A percentile compares a stretch with the other conserved stretches of the same genome.
Conservation (phyloP, 768 basidiomycete species). For the Royoungia palumana region DNA sequence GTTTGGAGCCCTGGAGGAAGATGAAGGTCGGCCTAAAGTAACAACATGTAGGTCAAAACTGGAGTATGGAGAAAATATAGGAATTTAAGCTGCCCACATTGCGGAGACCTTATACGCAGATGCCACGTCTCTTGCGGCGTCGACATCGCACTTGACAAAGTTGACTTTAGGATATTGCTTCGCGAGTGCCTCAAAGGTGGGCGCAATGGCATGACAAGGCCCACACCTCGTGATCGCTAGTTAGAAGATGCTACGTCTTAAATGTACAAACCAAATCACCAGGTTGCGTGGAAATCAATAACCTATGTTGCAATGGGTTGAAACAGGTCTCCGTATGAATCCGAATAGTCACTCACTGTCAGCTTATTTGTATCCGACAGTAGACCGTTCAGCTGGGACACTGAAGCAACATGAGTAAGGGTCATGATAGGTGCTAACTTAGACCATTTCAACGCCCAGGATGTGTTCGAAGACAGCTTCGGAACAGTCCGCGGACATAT, state of each 20-base stretch:
- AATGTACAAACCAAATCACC: conserved; percentile 41
- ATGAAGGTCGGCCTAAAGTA: conserved; percentile 74
- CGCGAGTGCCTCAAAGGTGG: conserved; percentile 65
- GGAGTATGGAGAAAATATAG: neutral
- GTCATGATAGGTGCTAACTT: conserved; percentile 39
- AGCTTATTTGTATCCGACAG: conserved; percentile 61
- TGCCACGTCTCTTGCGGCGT: conserved; percentile 68
- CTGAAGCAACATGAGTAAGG: conserved; percentile 59
- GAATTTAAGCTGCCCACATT: conserved; percentile 48
- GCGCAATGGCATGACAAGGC: conserved; percentile 82
- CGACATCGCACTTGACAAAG: conserved; percentile 83
- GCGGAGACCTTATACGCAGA: conserved; percentile 59
- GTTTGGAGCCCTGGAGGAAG: conserved; percentile 62
- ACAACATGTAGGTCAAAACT: neutral
- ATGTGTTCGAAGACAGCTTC: too few species aligned
- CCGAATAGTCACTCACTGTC: conserved; percentile 41
- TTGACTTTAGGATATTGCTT: conserved; percentile 68
- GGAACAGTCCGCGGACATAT: too few species aligned
- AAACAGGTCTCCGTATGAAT: neutral
- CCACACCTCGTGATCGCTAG: conserved; percentile 59
- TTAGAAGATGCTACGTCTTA: conserved; percentile 7
- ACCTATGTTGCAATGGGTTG: conserved; percentile 43
- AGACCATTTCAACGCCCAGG: too few species aligned
- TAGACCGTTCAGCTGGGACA: conserved; percentile 59
- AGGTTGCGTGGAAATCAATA: conserved; percentile 84